These are phyloP conservation scores for Aspergillus sparsus DNA, from an alignment of 495 filamentous ascomycete genomes.

Conservation along the genomic window DNA sequence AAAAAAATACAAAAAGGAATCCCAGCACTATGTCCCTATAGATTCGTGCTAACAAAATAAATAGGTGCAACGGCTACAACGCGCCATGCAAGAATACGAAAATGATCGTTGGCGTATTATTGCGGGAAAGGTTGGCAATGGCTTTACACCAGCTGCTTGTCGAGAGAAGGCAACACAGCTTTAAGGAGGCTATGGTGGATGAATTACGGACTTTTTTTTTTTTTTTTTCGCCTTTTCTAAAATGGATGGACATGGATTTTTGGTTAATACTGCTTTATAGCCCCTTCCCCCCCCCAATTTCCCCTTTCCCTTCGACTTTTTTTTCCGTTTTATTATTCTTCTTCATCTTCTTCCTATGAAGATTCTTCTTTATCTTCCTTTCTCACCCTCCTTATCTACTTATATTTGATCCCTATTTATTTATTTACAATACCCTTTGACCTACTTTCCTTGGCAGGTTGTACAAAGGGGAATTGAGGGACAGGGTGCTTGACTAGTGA, in stretches of 20 bases:
- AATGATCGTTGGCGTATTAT: constrained; percentile 88
- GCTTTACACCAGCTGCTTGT: constrained; percentile 82
- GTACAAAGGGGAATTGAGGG: constrained; percentile 18
- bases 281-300: background rate
- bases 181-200: constrained; percentile 16
- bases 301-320: background rate
- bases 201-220: constrained; percentile 16
- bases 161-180: constrained; percentile 73
- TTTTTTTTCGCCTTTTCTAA: too few relatives aligned
- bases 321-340: background rate
- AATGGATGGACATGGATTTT: constrained; percentile 18
- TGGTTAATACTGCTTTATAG: background rate
- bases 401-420: constrained; percentile 14
- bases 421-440: constrained; percentile 8
- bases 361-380: constrained; percentile 2
- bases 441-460: constrained; percentile 22
- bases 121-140: constrained; percentile 80
- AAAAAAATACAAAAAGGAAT: background rate
- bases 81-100: constrained; percentile 83
- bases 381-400: constrained; percentile 9
- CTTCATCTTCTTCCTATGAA: background rate
- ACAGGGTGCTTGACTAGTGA: constrained; percentile 18
- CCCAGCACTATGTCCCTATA: background rate
- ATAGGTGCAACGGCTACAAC: constrained; percentile 75
- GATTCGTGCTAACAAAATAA: constrained; percentile 4